phyloP scores from a whole-genome alignment of 768 basidiomycete genomes.

The Rhizopogon sp. region DNA sequence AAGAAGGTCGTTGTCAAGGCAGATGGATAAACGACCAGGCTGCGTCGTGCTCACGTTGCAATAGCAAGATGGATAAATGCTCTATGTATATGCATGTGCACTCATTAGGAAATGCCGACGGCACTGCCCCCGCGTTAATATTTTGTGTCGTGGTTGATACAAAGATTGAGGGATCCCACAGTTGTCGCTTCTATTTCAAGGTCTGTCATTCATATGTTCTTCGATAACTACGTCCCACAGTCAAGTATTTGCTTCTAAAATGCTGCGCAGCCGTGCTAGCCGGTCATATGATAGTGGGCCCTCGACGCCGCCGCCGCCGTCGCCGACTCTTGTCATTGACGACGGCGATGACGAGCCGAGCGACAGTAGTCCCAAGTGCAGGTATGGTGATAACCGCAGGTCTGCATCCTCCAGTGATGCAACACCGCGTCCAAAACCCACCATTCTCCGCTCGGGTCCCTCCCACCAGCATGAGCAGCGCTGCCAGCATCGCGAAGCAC shows the following conservation, averaged over 20 bases:
- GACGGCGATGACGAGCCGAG: constrained; percentile 5
- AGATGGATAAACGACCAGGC: too few relatives aligned
- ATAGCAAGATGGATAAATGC: too few relatives aligned
- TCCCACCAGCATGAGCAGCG: constrained; percentile 5
- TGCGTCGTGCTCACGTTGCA: too few relatives aligned
- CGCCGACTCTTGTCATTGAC: constrained; percentile 2
- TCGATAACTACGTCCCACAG: neutral
- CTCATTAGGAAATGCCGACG: too few relatives aligned
- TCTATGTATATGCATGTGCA: too few relatives aligned
- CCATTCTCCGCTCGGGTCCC: constrained; percentile 11
- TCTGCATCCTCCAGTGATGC: constrained; percentile 43
- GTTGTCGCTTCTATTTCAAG: neutral
- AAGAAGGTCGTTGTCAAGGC: too few relatives aligned
- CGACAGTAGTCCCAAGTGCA: constrained; percentile 4
- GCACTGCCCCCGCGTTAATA: too few relatives aligned
- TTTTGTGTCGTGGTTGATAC: too few relatives aligned
- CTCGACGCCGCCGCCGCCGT: constrained; percentile 8
- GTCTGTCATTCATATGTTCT: neutral
- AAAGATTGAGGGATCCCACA: neutral
- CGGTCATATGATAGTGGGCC: constrained; percentile 19
- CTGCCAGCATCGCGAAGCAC: constrained; percentile 4
- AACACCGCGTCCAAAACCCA: constrained; percentile 42
- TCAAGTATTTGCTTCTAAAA: constrained; percentile 7
- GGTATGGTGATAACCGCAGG: constrained; percentile 20
- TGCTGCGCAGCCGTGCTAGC: constrained; percentile 18